phyloP scores from a whole-genome alignment of 2,329 filamentous ascomycete species.

The Dactylellina drechsleri region DNA sequence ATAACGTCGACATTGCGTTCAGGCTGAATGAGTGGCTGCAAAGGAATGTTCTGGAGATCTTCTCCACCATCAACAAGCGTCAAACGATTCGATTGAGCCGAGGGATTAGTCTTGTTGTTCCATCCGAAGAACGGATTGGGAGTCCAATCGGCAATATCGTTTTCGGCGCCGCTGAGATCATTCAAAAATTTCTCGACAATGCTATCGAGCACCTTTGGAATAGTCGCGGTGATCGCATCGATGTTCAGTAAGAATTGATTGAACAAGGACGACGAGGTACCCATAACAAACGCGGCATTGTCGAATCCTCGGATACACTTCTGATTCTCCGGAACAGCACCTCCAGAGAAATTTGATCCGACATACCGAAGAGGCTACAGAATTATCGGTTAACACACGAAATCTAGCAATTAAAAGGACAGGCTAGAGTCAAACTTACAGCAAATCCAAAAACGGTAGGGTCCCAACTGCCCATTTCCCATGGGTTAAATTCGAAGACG shows the following conservation, averaged over 20 bases:
- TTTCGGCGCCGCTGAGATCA: constrained; percentile 62
- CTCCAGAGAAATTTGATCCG: constrained; percentile 76
- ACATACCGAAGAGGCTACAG: constrained; percentile 73
- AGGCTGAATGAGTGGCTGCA: constrained; percentile 80
- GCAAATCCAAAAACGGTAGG: constrained; percentile 75
- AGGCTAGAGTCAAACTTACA: constrained; percentile 14
- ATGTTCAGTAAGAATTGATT: constrained; percentile 78
- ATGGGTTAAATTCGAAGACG: constrained; percentile 80
- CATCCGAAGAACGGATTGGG: constrained; percentile 81
- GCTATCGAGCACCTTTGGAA: constrained; percentile 61
- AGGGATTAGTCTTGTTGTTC: constrained; percentile 70
- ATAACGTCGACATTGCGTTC: constrained; percentile 79
- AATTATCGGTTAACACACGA: constrained; percentile 65
- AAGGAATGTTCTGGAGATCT: constrained; percentile 80
- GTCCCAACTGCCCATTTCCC: constrained; percentile 81
- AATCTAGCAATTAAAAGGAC: neutral
- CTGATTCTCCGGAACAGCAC: constrained; percentile 66
- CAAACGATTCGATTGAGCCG: constrained; percentile 67
- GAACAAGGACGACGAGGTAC: constrained; percentile 85
- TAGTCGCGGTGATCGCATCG: constrained; percentile 65
- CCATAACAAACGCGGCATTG: constrained; percentile 83
- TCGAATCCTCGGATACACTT: constrained; percentile 81
- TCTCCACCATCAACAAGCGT: constrained; percentile 82
- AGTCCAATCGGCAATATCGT: constrained; percentile 78
- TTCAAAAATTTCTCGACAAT: constrained; percentile 64